Evolutionary conservation across 2,329 filamentous ascomycete genomes (phyloP).

Genomic region (Chaetomiaceae sp.): DNA sequence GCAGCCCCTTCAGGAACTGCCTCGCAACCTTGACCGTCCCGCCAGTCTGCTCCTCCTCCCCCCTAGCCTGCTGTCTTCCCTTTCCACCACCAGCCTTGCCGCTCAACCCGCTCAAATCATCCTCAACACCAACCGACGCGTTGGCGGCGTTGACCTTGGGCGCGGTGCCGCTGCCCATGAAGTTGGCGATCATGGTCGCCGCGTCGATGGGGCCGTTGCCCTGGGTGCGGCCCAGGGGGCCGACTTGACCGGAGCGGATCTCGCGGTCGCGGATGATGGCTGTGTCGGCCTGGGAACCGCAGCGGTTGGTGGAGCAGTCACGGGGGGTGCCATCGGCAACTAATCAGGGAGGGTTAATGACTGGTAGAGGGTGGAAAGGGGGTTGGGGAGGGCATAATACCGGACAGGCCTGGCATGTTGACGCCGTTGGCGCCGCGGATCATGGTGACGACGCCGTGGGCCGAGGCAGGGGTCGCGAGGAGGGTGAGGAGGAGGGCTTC

Average conservation of each 20-base stretch:
- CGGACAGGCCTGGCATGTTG: constrained; percentile 57
- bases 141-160: constrained; percentile 22
- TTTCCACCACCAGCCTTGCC: not conserved
- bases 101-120: constrained; percentile 15
- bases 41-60: not conserved
- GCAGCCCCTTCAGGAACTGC: constrained; percentile 17
- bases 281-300: constrained; percentile 66
- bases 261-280: constrained; percentile 62
- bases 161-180: constrained; percentile 48
- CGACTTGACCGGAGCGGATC: constrained; percentile 50
- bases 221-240: constrained; percentile 60
- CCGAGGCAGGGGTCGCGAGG: constrained; percentile 47
- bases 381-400: constrained; percentile 2
- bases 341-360: not conserved
- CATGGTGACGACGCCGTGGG: constrained; percentile 55
- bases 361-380: not conserved
- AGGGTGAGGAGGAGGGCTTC: constrained; percentile 43
- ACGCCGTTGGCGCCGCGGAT: constrained; percentile 59
- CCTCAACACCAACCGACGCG: constrained; percentile 22
- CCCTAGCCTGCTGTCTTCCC: not conserved
- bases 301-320: constrained; percentile 57
- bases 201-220: constrained; percentile 57
- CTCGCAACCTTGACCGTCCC: constrained; percentile 4
- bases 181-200: constrained; percentile 51
- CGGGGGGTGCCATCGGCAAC: constrained; percentile 62